Conservation (phyloP, 805 yeast genomes). For the Cyberlindnera mississippiensis region DNA sequence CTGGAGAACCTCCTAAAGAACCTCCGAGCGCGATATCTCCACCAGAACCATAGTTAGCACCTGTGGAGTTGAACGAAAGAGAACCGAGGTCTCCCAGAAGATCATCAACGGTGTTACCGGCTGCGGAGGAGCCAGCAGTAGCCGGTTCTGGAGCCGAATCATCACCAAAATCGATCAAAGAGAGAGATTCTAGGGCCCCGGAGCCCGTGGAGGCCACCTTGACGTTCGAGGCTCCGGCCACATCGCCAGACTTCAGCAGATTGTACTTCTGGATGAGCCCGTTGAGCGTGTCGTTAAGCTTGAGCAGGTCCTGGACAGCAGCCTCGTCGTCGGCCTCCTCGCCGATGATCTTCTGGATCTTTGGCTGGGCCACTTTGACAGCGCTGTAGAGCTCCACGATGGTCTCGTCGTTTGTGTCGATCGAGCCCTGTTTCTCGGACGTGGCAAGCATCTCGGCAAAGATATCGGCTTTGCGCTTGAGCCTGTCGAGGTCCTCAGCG, state of each 20-base stretch:
- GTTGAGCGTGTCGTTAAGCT: slow-evolving; percentile 73
- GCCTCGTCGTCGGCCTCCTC: slow-evolving; percentile 73
- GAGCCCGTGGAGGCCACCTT: slow-evolving; percentile 38
- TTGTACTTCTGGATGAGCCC: slow-evolving; percentile 63
- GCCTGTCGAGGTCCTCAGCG: slow-evolving; percentile 76
- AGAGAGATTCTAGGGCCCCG: slow-evolving; percentile 34
- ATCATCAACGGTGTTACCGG: slow-evolving; percentile 49
- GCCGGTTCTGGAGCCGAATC: slow-evolving; percentile 24
- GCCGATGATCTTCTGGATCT: slow-evolving; percentile 74
- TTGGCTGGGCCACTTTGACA: slow-evolving; percentile 81
- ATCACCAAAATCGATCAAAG: slow-evolving; percentile 75
- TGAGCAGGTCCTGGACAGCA: slow-evolving; percentile 59
- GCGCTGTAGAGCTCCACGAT: slow-evolving; percentile 71
- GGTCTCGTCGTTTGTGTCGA: slow-evolving; percentile 57
- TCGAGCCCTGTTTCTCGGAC: slow-evolving; percentile 37
- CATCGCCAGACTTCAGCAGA: slow-evolving; percentile 60
- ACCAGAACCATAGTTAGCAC: slow-evolving; percentile 42
- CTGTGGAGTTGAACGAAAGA: slow-evolving; percentile 38
- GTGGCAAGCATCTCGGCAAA: slow-evolving; percentile 79
- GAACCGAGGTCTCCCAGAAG: slow-evolving; percentile 68
- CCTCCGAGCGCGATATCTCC: slow-evolving; percentile 42
- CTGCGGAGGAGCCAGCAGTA: slow-evolving; percentile 1
- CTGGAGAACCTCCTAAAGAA: slow-evolving; percentile 26
- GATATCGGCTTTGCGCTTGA: slow-evolving; percentile 81
- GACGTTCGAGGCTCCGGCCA: slow-evolving; percentile 46